Conservation (phyloP, 140 eudicot genomes). For the Flaveria floridana region DNA sequence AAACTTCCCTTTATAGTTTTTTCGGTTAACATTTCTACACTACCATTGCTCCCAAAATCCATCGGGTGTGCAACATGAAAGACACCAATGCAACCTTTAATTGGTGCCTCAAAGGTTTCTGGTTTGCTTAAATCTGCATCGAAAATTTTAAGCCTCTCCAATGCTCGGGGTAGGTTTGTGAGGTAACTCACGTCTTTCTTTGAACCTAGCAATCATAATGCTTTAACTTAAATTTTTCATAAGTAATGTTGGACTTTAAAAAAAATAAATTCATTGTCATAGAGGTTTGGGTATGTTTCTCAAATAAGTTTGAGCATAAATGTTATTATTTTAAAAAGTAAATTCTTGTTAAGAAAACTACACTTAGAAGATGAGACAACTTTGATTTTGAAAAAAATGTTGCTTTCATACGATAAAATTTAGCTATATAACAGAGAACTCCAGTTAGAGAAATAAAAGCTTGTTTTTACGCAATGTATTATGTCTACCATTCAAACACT, state of each 20-base stretch:
- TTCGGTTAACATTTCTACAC: slow-evolving; percentile 30
- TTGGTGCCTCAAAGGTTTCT: slow-evolving; percentile 34
- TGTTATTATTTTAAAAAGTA: neutral
- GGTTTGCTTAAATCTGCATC: slow-evolving; percentile 47
- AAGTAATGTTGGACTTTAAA: neutral
- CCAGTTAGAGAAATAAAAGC: too few relatives aligned
- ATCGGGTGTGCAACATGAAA: slow-evolving; percentile 55
- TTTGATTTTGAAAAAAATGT: too few relatives aligned
- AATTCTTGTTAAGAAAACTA: too few relatives aligned
- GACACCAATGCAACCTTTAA: slow-evolving; percentile 46
- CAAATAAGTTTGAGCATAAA: neutral
- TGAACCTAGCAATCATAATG: slow-evolving; percentile 23
- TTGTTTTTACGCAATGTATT: too few relatives aligned
- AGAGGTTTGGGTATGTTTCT: neutral
- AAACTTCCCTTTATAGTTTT: slow-evolving; percentile 31
- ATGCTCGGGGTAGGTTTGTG: slow-evolving; percentile 44
- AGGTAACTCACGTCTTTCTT: slow-evolving; percentile 44
- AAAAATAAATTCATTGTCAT: neutral
- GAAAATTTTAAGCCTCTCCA: slow-evolving; percentile 43
- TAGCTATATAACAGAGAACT: too few relatives aligned
- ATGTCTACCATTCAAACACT: too few relatives aligned
- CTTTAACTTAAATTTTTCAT: neutral
- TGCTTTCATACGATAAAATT: too few relatives aligned
- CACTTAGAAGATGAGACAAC: too few relatives aligned
- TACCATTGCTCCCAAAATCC: slow-evolving; percentile 31